A percentile compares a stretch with the other conserved stretches of the same genome.
phyloP scores from a whole-genome alignment of 768 basidiomycete species.

The Leucocoprinus sp. region DNA sequence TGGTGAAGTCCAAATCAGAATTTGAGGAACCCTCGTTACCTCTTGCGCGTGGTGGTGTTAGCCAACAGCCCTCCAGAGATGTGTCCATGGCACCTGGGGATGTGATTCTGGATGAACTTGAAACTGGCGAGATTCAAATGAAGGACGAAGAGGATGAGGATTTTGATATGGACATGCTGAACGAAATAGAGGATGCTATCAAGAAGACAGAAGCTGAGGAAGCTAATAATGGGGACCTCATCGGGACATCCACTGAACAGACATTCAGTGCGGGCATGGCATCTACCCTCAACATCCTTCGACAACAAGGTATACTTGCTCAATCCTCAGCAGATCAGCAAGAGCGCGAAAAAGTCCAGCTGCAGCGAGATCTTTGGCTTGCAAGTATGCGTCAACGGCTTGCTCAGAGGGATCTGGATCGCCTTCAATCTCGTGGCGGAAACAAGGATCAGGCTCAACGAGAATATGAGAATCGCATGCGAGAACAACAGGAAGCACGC shows the following conservation, averaged over 20 bases:
- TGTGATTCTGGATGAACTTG: constrained; percentile 62
- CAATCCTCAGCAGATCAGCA: constrained; percentile 50
- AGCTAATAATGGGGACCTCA: constrained; percentile 21
- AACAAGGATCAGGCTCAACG: constrained; percentile 90
- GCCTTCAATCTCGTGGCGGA: constrained; percentile 63
- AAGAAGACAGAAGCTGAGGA: constrained; percentile 52
- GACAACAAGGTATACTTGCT: constrained; percentile 85
- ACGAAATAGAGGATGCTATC: constrained; percentile 66
- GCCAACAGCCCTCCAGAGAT: constrained; percentile 33
- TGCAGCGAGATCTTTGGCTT: constrained; percentile 84
- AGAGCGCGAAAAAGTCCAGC: constrained; percentile 77
- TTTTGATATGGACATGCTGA: constrained; percentile 64
- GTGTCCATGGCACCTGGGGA: constrained; percentile 54
- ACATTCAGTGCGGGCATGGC: constrained; percentile 81
- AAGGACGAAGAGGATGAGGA: constrained; percentile 76
- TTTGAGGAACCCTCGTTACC: constrained; percentile 25
- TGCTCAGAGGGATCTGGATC: constrained; percentile 75
- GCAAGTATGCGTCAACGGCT: constrained; percentile 73
- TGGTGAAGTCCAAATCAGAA: constrained; percentile 40
- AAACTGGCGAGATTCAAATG: constrained; percentile 72
- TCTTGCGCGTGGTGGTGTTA: background rate
- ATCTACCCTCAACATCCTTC: constrained; percentile 79
- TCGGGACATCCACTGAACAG: constrained; percentile 69
- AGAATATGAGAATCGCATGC: constrained; percentile 87
- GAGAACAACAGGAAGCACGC: constrained; percentile 88